Percentiles rank a stretch among this genome's conserved stretches.
Evolutionary conservation across 441 rosid species (phyloP).

Genomic region (Gossypium aridum): DNA sequence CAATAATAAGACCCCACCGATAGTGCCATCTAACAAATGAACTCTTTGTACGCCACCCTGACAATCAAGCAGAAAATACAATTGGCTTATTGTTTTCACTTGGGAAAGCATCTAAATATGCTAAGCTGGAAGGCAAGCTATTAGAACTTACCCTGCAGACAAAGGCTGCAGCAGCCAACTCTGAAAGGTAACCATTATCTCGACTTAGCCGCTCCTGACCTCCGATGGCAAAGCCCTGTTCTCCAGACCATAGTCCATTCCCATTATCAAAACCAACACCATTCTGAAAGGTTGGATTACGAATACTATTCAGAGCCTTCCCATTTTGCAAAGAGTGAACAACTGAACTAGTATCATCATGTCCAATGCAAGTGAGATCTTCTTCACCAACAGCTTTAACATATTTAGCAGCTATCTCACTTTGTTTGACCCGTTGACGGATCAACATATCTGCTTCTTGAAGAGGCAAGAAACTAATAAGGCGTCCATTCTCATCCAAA

Average conservation of each 20-base stretch:
- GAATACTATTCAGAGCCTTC: constrained; percentile 27
- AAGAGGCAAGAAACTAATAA: constrained; percentile 77
- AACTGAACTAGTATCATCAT: constrained; percentile 34
- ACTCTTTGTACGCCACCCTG: constrained; percentile 98
- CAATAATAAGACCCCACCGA: constrained; percentile 77
- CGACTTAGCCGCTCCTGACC: constrained; percentile 84
- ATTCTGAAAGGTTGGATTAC: constrained; percentile 54
- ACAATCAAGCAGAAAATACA: constrained; percentile 14
- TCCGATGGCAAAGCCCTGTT: constrained; percentile 95
- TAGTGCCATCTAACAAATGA: constrained; percentile 90
- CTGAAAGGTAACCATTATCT: constrained; percentile 71
- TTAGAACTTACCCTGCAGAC: constrained; percentile 70
- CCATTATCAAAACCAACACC: constrained; percentile 92
- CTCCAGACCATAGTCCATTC: constrained; percentile 62
- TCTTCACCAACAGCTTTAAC: constrained; percentile 77
- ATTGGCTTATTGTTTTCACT: neutral
- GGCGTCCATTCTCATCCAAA: constrained; percentile 71
- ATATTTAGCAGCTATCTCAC: constrained; percentile 87
- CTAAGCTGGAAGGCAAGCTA: neutral
- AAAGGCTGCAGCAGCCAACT: constrained; percentile 92
- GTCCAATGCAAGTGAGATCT: constrained; percentile 33
- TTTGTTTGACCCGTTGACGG: constrained; percentile 75
- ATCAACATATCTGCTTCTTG: constrained; percentile 85
- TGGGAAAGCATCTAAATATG: neutral
- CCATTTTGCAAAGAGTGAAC: constrained; percentile 34